A percentile compares a stretch with the other conserved stretches of the same genome.
These are phyloP conservation scores for Pythium chondricola DNA, from an alignment of 352 stramenopile genomes.

Conservation along the genomic window DNA sequence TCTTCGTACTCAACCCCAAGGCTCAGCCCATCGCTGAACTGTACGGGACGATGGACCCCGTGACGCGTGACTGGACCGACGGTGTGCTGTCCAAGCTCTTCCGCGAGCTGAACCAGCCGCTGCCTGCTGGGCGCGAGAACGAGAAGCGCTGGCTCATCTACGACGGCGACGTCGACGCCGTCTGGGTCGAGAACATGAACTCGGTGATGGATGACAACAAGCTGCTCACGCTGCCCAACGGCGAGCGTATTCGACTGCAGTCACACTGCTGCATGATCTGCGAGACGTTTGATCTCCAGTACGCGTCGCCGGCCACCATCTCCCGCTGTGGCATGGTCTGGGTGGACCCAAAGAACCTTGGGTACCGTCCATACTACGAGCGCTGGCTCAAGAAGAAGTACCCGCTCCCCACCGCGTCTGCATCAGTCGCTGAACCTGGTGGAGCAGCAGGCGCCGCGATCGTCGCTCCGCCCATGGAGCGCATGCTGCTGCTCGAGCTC, in stretches of 20 bases:
- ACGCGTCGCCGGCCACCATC: slow-evolving; percentile 93
- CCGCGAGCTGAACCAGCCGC: slow-evolving; percentile 90
- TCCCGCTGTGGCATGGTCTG: slow-evolving; percentile 95
- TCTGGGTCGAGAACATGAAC: slow-evolving; percentile 98
- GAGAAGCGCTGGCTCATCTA: slow-evolving; percentile 95
- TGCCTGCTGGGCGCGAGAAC: slow-evolving; percentile 86
- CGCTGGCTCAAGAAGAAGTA: slow-evolving; percentile 91
- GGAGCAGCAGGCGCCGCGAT: background rate
- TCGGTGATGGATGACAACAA: slow-evolving; percentile 98
- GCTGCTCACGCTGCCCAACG: slow-evolving; percentile 92
- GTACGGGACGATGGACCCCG: slow-evolving; percentile 93
- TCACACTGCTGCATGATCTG: slow-evolving; percentile 92
- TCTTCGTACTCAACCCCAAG: slow-evolving; percentile 94
- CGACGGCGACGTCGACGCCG: slow-evolving; percentile 94
- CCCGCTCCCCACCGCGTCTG: slow-evolving; percentile 25
- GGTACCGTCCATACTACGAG: slow-evolving; percentile 93
- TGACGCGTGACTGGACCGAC: slow-evolving; percentile 95
- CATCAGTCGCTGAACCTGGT: background rate
- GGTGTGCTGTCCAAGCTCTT: slow-evolving; percentile 93
- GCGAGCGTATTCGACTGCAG: slow-evolving; percentile 92
- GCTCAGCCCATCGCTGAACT: slow-evolving; percentile 91
- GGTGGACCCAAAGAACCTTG: slow-evolving; percentile 95
- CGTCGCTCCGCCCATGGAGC: slow-evolving; percentile 36
- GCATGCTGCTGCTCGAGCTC: slow-evolving; percentile 60
- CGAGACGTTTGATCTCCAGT: slow-evolving; percentile 95